phyloP scores from a whole-genome alignment of 202 grass and related monocot species.

The Cymbopogon flexuosus region DNA sequence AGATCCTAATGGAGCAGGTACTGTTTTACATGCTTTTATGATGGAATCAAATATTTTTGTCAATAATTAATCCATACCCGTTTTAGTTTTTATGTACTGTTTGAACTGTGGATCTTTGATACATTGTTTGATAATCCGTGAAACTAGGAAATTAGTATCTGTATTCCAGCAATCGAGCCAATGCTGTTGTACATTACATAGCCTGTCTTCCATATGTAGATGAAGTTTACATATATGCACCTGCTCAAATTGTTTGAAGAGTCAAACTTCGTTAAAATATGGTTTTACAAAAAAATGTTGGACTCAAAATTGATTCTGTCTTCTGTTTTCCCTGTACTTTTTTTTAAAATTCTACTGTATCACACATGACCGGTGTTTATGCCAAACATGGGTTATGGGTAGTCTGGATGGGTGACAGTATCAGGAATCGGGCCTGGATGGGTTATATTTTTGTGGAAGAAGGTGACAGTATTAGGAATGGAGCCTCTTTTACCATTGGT shows the following conservation, averaged over 20 bases:
- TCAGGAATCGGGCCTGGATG: neutral
- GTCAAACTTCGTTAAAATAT: neutral
- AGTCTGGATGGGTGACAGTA: neutral
- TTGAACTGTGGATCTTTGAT: neutral
- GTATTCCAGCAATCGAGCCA: neutral
- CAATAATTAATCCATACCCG: neutral
- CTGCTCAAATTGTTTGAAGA: neutral
- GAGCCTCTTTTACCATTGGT: conserved; percentile 11
- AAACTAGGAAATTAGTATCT: neutral
- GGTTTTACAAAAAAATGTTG: conserved; percentile 1
- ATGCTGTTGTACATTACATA: neutral
- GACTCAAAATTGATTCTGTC: neutral
- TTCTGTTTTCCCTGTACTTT: neutral
- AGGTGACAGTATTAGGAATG: neutral
- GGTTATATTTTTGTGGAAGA: conserved; percentile 3
- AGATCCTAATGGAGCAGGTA: conserved; percentile 68
- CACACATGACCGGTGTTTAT: neutral
- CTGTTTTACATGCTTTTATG: conserved; percentile 7
- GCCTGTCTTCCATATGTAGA: neutral
- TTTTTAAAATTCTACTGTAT: neutral
- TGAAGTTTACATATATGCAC: neutral
- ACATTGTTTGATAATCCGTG: neutral
- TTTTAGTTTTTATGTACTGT: neutral
- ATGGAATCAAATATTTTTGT: conserved; percentile 19
- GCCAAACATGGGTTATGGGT: conserved; percentile 27